A percentile compares a stretch with the other conserved stretches of the same genome.
These are phyloP conservation scores for Trichoderma sp. DNA, from an alignment of 2,329 filamentous ascomycete genomes.

Conservation along the genomic window DNA sequence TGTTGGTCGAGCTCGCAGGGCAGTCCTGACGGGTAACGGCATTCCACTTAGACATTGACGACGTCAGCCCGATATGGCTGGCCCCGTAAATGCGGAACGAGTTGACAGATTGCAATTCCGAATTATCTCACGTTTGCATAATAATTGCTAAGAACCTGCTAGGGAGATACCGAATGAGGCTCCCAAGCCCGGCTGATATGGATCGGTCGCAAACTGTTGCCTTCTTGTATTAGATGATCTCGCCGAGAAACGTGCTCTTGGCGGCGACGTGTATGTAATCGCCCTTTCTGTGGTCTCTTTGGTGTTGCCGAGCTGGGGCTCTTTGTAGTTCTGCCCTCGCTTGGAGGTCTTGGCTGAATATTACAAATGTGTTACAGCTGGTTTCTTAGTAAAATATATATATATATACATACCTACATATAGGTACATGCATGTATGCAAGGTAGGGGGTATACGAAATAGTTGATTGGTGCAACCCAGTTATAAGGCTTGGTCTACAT, in stretches of 20 bases:
- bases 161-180: neutral
- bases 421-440: neutral
- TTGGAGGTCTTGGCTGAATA: conserved; percentile 11
- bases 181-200: neutral
- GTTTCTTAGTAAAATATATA: neutral
- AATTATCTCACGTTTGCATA: neutral
- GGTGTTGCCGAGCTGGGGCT: neutral
- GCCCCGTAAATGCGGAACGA: neutral
- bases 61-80: neutral
- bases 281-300: neutral
- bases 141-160: neutral
- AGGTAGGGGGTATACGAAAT: neutral
- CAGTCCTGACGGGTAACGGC: neutral
- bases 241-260: neutral
- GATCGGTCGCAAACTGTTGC: conserved; percentile 25
- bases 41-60: neutral
- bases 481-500: neutral
- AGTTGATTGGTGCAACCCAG: neutral
- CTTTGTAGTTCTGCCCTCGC: neutral
- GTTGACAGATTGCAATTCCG: neutral
- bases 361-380: neutral
- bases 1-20: neutral
- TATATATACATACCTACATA: neutral
- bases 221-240: neutral
- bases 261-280: neutral